Conservation (phyloP, 176 grass and related monocot genomes). For the Elaeis guineensis region DNA sequence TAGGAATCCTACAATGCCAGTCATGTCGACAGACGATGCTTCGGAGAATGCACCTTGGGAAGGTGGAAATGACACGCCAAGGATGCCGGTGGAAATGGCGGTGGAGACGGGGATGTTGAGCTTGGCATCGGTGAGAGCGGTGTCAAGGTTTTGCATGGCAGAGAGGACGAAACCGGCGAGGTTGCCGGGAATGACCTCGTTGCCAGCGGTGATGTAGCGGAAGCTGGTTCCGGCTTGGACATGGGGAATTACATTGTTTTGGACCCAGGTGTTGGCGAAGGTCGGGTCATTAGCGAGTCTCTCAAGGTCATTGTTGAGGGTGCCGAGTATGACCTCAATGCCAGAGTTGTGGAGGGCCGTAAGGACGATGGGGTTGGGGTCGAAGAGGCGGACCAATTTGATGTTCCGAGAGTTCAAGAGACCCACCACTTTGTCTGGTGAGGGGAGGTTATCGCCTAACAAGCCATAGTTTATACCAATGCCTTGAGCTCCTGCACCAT, state of each 20-base stretch:
- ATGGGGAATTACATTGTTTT: constrained; percentile 57
- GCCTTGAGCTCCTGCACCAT: constrained; percentile 35
- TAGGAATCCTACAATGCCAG: too few relatives aligned
- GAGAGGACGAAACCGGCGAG: too few relatives aligned
- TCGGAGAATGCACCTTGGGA: too few relatives aligned
- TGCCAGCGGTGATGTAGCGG: too few relatives aligned
- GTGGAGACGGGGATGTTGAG: too few relatives aligned
- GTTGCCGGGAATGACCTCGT: too few relatives aligned
- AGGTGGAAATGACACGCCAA: too few relatives aligned
- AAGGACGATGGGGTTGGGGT: too few relatives aligned
- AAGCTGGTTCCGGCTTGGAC: constrained; percentile 2
- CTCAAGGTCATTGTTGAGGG: constrained; percentile 67
- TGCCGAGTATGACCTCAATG: constrained; percentile 72
- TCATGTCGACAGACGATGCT: too few relatives aligned
- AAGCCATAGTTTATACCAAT: constrained; percentile 83
- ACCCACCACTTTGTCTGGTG: constrained; percentile 56
- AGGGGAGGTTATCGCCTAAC: constrained; percentile 60
- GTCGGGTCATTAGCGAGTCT: constrained; percentile 37
- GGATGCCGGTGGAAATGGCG: too few relatives aligned
- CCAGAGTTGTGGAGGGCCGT: constrained; percentile 48
- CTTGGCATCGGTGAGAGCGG: too few relatives aligned
- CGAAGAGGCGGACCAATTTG: constrained; percentile 59
- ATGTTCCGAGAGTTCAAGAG: constrained; percentile 48
- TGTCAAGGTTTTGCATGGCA: too few relatives aligned
- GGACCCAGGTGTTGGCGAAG: constrained; percentile 58